Base-by-base conservation (phyloP, 768 basidiomycete species). In the Trametes punicea region DNA sequence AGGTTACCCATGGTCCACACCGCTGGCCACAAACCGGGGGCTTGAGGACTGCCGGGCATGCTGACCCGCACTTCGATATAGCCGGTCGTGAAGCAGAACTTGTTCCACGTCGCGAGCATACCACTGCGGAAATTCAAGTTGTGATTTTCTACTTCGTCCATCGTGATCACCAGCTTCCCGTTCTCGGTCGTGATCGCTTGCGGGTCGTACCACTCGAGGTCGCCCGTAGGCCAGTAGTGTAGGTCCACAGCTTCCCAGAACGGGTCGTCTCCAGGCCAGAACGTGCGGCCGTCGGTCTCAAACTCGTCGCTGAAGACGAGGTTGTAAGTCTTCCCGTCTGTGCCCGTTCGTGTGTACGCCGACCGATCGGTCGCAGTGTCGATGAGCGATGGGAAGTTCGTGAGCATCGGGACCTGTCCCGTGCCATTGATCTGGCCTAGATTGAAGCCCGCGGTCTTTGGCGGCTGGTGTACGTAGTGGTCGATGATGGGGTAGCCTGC, bases 291-390 rank as follows among this genome's bases (percentile, higher is more conserved):
- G 62, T 75, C 87, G 67, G 60, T 81, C 74, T 83, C 85, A 78
- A 85, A 96, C 71, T 91, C 89, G 68, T 91, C 90, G 53, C 89
- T 92, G 74, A 94, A 98, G 2, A 91, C 88, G 27, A 99, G 82
- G 51, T 85, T 74, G 66, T 92, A 95, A 7, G 77, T 70, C 54
- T 87, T 75, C 2, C 94, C 95, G 65, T 97, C 92, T 3, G 77
- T 75, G 18, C 88, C 90, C 2, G 74, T 80, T 10, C 85, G 78
- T 30, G 81, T 80, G 54, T 73, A 69, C 7, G 74, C 87, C 10
- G 73, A 69, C 2, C 70, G 42, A 1, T 90, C 90, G 0, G 96
- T 98, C 27, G 85, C 87, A 2, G 63, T 50, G 72, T 99, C 96
- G 63, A 98, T 81, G 29, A 97, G 70, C 1, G 61, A 70, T 0